phyloP scores from a whole-genome alignment of 371 early-diverging fungal genomes.

The Cokeromyces recurvatus region DNA sequence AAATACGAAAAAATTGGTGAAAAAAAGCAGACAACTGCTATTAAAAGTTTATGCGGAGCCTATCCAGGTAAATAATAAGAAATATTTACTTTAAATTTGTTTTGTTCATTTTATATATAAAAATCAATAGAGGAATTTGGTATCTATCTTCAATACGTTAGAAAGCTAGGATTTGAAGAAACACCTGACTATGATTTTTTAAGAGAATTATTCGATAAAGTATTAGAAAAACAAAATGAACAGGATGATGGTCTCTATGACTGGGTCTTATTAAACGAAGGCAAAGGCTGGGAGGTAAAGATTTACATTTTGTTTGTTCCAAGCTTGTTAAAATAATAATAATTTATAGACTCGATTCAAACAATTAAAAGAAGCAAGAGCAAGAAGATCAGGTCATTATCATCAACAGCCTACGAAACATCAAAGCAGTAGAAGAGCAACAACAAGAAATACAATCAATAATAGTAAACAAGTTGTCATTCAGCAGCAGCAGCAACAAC shows the following conservation, averaged over 20 bases:
- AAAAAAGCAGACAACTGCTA: constrained; percentile 75
- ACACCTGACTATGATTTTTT: constrained; percentile 93
- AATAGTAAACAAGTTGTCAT: background rate
- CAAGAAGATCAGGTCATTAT: constrained; percentile 18
- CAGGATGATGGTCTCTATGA: constrained; percentile 88
- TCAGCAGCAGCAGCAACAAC: constrained; percentile 1
- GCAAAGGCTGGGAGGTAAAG: constrained; percentile 64
- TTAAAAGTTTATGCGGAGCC: constrained; percentile 80
- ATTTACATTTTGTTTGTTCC: too few relatives aligned
- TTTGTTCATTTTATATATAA: background rate
- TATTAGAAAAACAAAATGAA: constrained; percentile 64
- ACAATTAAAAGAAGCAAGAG: constrained; percentile 19
- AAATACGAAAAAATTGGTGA: constrained; percentile 94
- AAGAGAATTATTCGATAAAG: constrained; percentile 82
- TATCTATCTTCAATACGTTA: constrained; percentile 86
- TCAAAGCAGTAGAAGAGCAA: constrained; percentile 8
- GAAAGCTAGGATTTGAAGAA: constrained; percentile 93
- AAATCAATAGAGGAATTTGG: constrained; percentile 75
- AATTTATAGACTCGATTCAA: constrained; percentile 17
- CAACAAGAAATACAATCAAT: background rate
- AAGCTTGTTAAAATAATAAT: too few relatives aligned
- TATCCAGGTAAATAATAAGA: constrained; percentile 54
- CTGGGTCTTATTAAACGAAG: constrained; percentile 79
- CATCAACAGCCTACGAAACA: constrained; percentile 12
- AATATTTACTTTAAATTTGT: background rate